These are phyloP conservation scores for Coemansia sp. DNA, from an alignment of 192 early-diverging fungal genomes.

Conservation along the genomic window DNA sequence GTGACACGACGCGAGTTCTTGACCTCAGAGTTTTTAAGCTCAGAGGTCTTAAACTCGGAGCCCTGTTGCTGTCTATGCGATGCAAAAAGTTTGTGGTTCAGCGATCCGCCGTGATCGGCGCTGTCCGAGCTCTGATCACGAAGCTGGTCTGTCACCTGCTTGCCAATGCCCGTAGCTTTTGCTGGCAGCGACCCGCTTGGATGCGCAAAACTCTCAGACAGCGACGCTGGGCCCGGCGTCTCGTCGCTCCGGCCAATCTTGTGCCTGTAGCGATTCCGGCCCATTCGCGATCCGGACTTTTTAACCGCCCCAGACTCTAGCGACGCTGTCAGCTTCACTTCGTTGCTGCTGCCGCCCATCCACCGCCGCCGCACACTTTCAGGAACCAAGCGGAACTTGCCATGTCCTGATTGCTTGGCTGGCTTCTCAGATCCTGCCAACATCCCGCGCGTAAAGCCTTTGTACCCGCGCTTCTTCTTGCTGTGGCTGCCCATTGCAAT, in stretches of 20 bases:
- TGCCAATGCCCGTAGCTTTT: background rate
- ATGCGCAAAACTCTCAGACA: background rate
- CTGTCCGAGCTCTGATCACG: background rate
- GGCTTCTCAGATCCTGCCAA: constrained; percentile 30
- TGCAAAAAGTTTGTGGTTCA: background rate
- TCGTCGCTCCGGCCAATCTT: constrained; percentile 4
- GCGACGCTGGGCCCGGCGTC: background rate
- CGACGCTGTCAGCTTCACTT: constrained; percentile 17
- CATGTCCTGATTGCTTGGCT: constrained; percentile 10
- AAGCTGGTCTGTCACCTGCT: background rate
- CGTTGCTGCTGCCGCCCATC: constrained; percentile 32
- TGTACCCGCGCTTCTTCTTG: constrained; percentile 43
- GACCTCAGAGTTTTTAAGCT: background rate
- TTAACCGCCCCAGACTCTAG: constrained; percentile 13
- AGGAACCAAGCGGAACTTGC: constrained; percentile 41
- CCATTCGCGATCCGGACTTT: background rate
- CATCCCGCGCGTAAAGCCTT: constrained; percentile 33
- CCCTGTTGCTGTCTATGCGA: background rate
- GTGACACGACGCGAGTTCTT: constrained; percentile 44
- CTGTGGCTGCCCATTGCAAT: constrained; percentile 26
- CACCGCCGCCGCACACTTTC: constrained; percentile 46
- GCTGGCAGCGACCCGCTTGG: constrained; percentile 6
- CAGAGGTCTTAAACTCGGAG: constrained; percentile 16
- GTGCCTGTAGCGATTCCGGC: constrained; percentile 5
- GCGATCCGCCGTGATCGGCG: background rate